These are phyloP conservation scores for Pleurotus ostreatus DNA, from an alignment of 768 basidiomycete species.

Conservation along the genomic window DNA sequence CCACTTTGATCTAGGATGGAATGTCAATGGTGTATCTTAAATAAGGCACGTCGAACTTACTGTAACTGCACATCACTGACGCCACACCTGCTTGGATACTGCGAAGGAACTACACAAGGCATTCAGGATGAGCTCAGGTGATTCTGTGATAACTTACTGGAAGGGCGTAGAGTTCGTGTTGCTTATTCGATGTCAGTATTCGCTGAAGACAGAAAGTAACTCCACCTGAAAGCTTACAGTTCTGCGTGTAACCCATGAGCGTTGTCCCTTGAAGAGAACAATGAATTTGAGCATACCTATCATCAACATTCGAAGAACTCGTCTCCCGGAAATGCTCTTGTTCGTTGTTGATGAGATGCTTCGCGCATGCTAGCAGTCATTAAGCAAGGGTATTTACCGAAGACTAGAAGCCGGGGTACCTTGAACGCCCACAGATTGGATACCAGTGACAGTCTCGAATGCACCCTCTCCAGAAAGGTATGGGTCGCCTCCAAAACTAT, in stretches of 20 bases:
- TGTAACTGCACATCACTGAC: slow-evolving; percentile 65
- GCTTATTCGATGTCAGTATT: slow-evolving; percentile 15
- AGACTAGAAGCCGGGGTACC: slow-evolving; percentile 17
- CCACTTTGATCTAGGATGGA: slow-evolving; percentile 29
- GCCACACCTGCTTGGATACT: slow-evolving; percentile 64
- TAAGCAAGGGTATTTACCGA: neutral
- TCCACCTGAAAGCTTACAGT: no score
- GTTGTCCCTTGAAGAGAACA: no score
- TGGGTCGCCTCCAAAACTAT: slow-evolving; percentile 48
- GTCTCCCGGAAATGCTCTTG: slow-evolving; percentile 43
- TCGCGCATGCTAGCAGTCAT: slow-evolving; percentile 29
- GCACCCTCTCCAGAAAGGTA: slow-evolving; percentile 52
- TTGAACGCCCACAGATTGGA: slow-evolving; percentile 50
- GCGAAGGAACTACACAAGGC: slow-evolving; percentile 39
- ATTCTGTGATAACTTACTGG: slow-evolving; percentile 29
- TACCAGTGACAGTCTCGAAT: slow-evolving; percentile 48
- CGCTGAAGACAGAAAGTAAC: no score
- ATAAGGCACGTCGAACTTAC: slow-evolving; percentile 21
- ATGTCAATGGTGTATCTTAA: neutral
- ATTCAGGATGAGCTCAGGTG: neutral
- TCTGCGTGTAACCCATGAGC: no score
- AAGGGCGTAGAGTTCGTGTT: slow-evolving; percentile 56
- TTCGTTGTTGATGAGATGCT: slow-evolving; percentile 45
- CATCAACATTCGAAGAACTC: slow-evolving; percentile 40
- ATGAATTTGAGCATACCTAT: slow-evolving; percentile 25